These are phyloP conservation scores for Clonostachys solani DNA, from an alignment of 2,329 filamentous ascomycete genomes.

Conservation along the genomic window DNA sequence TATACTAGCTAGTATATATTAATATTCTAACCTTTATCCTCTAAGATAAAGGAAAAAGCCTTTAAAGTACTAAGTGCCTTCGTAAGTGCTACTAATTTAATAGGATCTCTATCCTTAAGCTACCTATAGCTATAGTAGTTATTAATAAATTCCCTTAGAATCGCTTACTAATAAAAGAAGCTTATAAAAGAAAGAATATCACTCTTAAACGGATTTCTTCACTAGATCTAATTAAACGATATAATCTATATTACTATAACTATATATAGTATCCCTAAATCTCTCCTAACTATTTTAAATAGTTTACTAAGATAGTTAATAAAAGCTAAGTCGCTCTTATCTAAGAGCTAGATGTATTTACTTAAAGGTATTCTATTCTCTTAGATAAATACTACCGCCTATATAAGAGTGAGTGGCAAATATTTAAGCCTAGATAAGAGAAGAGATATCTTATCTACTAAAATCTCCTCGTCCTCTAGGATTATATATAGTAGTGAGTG, in stretches of 20 bases:
- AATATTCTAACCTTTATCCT: slow-evolving; percentile 7
- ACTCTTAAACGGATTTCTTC: slow-evolving; percentile 11
- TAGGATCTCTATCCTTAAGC: no score
- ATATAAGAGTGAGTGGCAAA: neutral
- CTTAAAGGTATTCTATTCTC: neutral
- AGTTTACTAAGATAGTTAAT: neutral
- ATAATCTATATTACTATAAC: neutral
- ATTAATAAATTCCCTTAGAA: slow-evolving; percentile 18
- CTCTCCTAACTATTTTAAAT: neutral
- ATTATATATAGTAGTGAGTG: neutral
- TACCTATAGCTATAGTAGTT: no score
- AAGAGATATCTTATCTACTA: neutral
- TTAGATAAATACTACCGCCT: neutral
- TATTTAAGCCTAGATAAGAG: neutral
- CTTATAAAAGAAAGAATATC: slow-evolving; percentile 24
- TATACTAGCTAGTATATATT: slow-evolving; percentile 28
- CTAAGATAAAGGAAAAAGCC: slow-evolving; percentile 20
- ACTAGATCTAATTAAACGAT: neutral
- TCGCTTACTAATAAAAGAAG: slow-evolving; percentile 18
- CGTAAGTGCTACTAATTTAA: no score
- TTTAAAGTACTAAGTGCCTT: slow-evolving; percentile 17
- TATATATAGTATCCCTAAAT: neutral
- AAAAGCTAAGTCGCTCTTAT: neutral
- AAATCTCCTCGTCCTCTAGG: neutral
- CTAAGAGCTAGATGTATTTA: neutral